A percentile compares a stretch with the other conserved stretches of the same genome.
Conservation (phyloP, 345 rosid species). For the Dipteronia sinensis region DNA sequence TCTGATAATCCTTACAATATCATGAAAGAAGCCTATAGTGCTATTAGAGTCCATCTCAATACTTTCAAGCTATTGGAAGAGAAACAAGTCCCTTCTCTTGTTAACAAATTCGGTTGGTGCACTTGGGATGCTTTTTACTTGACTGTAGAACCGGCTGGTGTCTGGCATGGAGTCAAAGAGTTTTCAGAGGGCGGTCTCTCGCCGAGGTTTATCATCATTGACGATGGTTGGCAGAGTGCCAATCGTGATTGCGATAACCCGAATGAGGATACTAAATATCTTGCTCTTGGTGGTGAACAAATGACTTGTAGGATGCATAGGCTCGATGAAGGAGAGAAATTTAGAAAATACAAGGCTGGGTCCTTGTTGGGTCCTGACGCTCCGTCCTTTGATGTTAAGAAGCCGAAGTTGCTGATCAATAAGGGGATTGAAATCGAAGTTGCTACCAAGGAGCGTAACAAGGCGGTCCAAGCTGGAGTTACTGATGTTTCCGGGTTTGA, state of each 20-base stretch:
- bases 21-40: conserved; percentile 77
- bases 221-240: conserved; percentile 90
- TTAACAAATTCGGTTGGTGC: conserved; percentile 93
- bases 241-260: conserved; percentile 53
- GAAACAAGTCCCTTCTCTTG: conserved; percentile 55
- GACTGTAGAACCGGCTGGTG: conserved; percentile 73
- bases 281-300: conserved; percentile 84
- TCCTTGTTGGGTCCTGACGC: conserved; percentile 47
- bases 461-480: conserved; percentile 42
- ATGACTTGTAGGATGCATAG: conserved; percentile 79
- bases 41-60: conserved; percentile 71
- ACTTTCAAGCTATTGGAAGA: conserved; percentile 84
- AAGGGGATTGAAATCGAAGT: conserved; percentile 76
- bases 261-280: conserved; percentile 50
- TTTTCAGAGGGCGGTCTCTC: conserved; percentile 61
- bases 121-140: conserved; percentile 96
- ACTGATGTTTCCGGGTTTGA: conserved; percentile 36
- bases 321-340: conserved; percentile 70
- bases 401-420: conserved; percentile 66
- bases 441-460: conserved; percentile 51
- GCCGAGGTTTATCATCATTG: conserved; percentile 80
- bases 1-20: conserved; percentile 68
- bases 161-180: conserved; percentile 79
- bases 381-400: conserved; percentile 54
- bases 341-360: conserved; percentile 61